These are phyloP conservation scores for Ophiostoma angusticollis DNA, from an alignment of 2,329 filamentous ascomycete species.

Conservation along the genomic window DNA sequence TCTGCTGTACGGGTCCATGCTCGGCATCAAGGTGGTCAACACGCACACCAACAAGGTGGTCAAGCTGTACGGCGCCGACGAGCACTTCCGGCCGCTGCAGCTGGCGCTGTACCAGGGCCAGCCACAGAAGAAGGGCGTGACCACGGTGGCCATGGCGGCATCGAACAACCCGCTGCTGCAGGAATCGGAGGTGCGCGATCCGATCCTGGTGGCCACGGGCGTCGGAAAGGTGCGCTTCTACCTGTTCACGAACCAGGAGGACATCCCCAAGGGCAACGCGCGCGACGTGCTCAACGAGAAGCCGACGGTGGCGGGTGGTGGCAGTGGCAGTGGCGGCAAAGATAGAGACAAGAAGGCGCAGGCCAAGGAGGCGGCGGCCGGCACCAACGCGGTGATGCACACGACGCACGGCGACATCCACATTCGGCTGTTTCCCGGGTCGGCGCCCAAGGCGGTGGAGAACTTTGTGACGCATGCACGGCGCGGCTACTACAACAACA, in stretches of 20 bases:
- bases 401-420: slow-evolving; percentile 92
- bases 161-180: slow-evolving; percentile 85
- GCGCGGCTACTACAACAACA: slow-evolving; percentile 91
- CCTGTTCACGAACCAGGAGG: slow-evolving; percentile 89
- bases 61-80: slow-evolving; percentile 80
- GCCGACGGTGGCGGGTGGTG: slow-evolving; percentile 41
- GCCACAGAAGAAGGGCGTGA: slow-evolving; percentile 83
- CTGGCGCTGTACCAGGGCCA: slow-evolving; percentile 87
- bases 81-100: slow-evolving; percentile 72
- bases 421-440: slow-evolving; percentile 82
- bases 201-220: slow-evolving; percentile 74
- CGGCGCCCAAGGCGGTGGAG: slow-evolving; percentile 87
- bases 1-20: slow-evolving; percentile 81
- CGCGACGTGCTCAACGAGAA: slow-evolving; percentile 94
- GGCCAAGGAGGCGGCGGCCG: slow-evolving; percentile 49
- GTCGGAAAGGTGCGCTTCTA: slow-evolving; percentile 88
- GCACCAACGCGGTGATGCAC: slow-evolving; percentile 72
- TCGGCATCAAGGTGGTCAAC: slow-evolving; percentile 91
- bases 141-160: slow-evolving; percentile 94
- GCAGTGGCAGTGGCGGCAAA: slow-evolving; percentile 21
- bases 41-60: slow-evolving; percentile 88
- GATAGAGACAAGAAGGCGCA: slow-evolving; percentile 15
- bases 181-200: slow-evolving; percentile 81
- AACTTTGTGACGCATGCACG: slow-evolving; percentile 91
- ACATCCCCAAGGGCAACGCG: slow-evolving; percentile 57